Percentiles rank a stretch among this genome's conserved stretches.
Evolutionary conservation across 1,284 basidiomycete species (phyloP).

Genomic region (Puccinia polysora): DNA sequence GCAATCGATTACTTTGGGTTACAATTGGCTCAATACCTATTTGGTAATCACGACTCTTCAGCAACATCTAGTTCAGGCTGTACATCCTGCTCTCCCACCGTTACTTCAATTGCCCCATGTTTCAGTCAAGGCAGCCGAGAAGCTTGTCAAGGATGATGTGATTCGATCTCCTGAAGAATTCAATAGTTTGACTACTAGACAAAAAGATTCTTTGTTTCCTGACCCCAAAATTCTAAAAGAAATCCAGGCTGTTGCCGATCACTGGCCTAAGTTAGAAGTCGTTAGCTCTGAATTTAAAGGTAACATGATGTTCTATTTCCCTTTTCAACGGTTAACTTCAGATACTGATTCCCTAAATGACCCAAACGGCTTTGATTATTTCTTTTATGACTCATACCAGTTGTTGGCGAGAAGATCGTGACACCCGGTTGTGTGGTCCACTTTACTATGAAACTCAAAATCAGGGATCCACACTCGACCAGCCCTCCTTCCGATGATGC

Average conservation of each 20-base stretch:
- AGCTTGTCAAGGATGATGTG: conserved; percentile 55
- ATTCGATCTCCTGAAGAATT: conserved; percentile 48
- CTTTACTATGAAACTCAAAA: conserved; percentile 73
- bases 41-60: conserved; percentile 75
- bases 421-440: conserved; percentile 85
- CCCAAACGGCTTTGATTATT: conserved; percentile 17
- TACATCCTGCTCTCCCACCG: conserved; percentile 59
- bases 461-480: conserved; percentile 56
- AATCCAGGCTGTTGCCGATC: conserved; percentile 60
- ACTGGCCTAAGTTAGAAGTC: conserved; percentile 76
- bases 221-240: conserved; percentile 42
- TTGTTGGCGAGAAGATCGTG: conserved; percentile 82
- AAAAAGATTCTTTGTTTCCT: conserved; percentile 59
- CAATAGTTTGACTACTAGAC: conserved; percentile 50
- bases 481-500: conserved; percentile 10
- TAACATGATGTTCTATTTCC: conserved; percentile 52
- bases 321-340: conserved; percentile 16
- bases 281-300: conserved; percentile 83
- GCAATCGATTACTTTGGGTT: conserved; percentile 74
- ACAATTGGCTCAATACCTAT: conserved; percentile 85
- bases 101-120: conserved; percentile 75
- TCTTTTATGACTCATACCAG: conserved; percentile 55
- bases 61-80: conserved; percentile 76
- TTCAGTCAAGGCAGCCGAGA: conserved; percentile 57
- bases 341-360: neutral